Base-by-base conservation (phyloP, 306 rosid species). In the Malus domestica region DNA sequence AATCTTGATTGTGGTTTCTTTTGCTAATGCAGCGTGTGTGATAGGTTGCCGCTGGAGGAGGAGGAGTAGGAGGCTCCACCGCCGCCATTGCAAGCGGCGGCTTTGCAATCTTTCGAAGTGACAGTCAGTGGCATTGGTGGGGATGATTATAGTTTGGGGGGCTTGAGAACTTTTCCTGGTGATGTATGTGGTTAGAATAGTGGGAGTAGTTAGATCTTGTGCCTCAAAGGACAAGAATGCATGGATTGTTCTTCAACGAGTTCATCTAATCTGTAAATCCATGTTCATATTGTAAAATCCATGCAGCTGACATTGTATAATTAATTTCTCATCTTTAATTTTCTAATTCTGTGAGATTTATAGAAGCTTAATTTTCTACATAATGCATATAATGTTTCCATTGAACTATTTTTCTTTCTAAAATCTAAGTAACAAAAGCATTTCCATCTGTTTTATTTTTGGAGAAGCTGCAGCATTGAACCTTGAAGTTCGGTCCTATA, bases 1-100 rank as follows among this genome's bases (percentile, higher is more conserved):
- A 77, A 30, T 74, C 4, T 49, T 84, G 80, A 74, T 84, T 84
- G 87, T 78, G 61, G 87, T 80, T 13, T 78, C 87, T 7, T 84
- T 84, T 59, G 80, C 82, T 1, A 78, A 84, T 65, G 87, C 85
- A 10, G 83, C 81, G 23, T 84, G 23, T 84, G 70, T 71, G 85
- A 84, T 57, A 71, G 87, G 64, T 52, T 84, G 66, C 85, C 87
- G 11, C 61, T 80, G 59, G 78, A 78, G 65, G 87, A 75, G n/a
- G 84, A 73, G 25, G 80, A 40, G 29, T 4, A 70, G 25, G 42
- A 68, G 30, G 60, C 16, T n/a, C 49, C 70, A 15, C 16, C 10
- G 11, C 67, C 67, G 0, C 38, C 10, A 61, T 12, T 61, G 16
- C 67, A 61, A 30, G 20, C n/a, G 38, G 9, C 78, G 4, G 15